These are phyloP conservation scores for Trichoderma lentiforme DNA, from an alignment of 2,329 filamentous ascomycete genomes.

Conservation along the genomic window DNA sequence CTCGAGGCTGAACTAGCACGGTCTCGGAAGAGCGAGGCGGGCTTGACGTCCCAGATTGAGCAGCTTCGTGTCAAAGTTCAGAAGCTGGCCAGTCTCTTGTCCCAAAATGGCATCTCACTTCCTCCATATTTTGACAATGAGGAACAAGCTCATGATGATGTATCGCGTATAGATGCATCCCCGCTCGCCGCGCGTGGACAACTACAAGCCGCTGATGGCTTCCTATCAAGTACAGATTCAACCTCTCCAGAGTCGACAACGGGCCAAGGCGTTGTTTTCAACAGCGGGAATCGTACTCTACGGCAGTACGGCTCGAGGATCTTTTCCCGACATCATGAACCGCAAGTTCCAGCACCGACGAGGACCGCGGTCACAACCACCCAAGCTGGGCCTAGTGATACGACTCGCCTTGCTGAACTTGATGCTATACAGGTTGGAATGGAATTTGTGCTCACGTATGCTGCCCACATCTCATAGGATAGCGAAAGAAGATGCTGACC, in stretches of 20 bases:
- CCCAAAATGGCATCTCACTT: conserved; percentile 19
- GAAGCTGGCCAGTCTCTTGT: conserved; percentile 19
- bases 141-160: neutral
- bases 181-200: neutral
- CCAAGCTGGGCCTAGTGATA: neutral
- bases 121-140: neutral
- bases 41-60: conserved; percentile 22
- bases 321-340: neutral
- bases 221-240: neutral
- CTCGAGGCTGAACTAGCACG: conserved; percentile 28
- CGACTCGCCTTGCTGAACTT: conserved; percentile 24
- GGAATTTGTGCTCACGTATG: conserved; percentile 35
- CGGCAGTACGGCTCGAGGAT: neutral
- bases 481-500: neutral
- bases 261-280: neutral
- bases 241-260: neutral
- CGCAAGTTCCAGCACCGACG: neutral
- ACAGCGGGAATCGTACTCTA: neutral
- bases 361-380: neutral
- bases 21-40: conserved; percentile 23
- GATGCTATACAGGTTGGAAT: conserved; percentile 28
- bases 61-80: conserved; percentile 22
- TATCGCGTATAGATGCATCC: neutral
- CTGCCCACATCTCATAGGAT: neutral
- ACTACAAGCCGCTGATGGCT: neutral